Percentiles rank a stretch among this genome's conserved stretches.
These are phyloP conservation scores for Emmonsiellopsis sp. DNA, from an alignment of 2,329 filamentous ascomycete species.

Conservation along the genomic window DNA sequence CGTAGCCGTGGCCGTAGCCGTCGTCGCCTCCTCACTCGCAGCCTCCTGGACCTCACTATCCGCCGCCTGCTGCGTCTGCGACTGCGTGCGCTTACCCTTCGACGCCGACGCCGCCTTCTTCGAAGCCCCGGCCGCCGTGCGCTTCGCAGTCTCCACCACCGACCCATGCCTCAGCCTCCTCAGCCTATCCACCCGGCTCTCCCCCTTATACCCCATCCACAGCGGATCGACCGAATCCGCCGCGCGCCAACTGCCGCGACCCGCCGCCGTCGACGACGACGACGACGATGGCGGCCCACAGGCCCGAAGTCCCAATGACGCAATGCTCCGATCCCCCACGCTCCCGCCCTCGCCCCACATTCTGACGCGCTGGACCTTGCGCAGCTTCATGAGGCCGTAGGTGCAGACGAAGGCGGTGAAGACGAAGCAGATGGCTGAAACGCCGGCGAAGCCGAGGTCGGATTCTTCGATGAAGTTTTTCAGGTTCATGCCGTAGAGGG, in stretches of 20 bases:
- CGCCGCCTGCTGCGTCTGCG: no score
- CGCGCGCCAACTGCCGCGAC: slow-evolving; percentile 32
- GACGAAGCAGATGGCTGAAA: slow-evolving; percentile 61
- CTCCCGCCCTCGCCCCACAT: slow-evolving; percentile 62
- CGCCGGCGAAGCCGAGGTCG: slow-evolving; percentile 69
- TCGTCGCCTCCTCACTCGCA: no score
- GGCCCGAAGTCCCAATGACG: slow-evolving; percentile 6
- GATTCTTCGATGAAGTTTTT: slow-evolving; percentile 98
- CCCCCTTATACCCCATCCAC: slow-evolving; percentile 30
- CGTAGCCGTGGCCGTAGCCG: no score
- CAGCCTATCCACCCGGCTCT: slow-evolving; percentile 28
- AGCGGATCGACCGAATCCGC: slow-evolving; percentile 36
- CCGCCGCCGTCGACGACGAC: slow-evolving; percentile 20
- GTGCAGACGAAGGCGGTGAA: slow-evolving; percentile 70
- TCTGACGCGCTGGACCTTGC: slow-evolving; percentile 76
- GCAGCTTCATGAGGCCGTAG: slow-evolving; percentile 75
- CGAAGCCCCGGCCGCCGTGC: background rate
- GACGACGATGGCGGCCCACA: slow-evolving; percentile 14
- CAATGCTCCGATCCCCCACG: slow-evolving; percentile 15
- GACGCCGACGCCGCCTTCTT: no score
- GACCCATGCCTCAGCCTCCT: slow-evolving; percentile 27
- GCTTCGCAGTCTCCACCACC: slow-evolving; percentile 15
- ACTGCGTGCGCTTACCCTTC: no score
- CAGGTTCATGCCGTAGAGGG: slow-evolving; percentile 99
- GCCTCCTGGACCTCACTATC: no score